Evolutionary conservation across 2,329 filamentous ascomycete genomes (phyloP).

Genomic region (Teratosphaeria nubilosa): DNA sequence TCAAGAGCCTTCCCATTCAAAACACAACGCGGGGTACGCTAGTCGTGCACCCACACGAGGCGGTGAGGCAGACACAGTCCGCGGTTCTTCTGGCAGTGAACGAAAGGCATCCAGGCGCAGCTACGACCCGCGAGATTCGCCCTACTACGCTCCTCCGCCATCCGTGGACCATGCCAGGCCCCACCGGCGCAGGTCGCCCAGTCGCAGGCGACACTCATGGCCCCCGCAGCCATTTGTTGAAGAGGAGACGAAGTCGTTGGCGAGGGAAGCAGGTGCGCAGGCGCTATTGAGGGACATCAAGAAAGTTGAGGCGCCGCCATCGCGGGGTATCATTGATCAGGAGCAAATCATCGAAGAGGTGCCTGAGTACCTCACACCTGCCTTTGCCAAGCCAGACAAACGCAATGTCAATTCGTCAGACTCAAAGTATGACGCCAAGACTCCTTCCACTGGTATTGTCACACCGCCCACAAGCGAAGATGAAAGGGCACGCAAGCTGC

Average conservation of each 20-base stretch:
- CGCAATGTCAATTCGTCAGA: constrained; percentile 50
- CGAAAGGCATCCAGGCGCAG: constrained; percentile 9
- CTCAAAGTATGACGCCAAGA: constrained; percentile 7
- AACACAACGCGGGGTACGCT: constrained; percentile 13
- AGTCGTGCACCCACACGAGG: constrained; percentile 11
- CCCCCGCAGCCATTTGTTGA: constrained; percentile 59
- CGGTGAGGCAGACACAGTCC: constrained; percentile 4
- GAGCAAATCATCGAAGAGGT: constrained; percentile 57
- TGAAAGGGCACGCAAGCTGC: constrained; percentile 20
- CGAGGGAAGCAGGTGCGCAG: constrained; percentile 46
- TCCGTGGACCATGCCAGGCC: constrained; percentile 9
- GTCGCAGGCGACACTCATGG: constrained; percentile 26
- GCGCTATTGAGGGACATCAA: constrained; percentile 24
- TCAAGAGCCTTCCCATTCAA: not conserved
- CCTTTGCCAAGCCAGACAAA: constrained; percentile 41
- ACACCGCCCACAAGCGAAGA: constrained; percentile 31
- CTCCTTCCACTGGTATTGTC: constrained; percentile 10
- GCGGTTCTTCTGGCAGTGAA: constrained; percentile 7
- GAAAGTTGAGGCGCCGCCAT: constrained; percentile 45
- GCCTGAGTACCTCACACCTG: constrained; percentile 12
- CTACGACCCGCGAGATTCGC: constrained; percentile 24
- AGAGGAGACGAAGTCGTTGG: constrained; percentile 55
- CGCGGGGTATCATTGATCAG: constrained; percentile 58
- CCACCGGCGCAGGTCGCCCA: constrained; percentile 12
- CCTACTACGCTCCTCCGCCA: constrained; percentile 18